A percentile compares a stretch with the other conserved stretches of the same genome.
Conservation (phyloP, 805 yeast species). For the Helenozyma rhizophorensis region DNA sequence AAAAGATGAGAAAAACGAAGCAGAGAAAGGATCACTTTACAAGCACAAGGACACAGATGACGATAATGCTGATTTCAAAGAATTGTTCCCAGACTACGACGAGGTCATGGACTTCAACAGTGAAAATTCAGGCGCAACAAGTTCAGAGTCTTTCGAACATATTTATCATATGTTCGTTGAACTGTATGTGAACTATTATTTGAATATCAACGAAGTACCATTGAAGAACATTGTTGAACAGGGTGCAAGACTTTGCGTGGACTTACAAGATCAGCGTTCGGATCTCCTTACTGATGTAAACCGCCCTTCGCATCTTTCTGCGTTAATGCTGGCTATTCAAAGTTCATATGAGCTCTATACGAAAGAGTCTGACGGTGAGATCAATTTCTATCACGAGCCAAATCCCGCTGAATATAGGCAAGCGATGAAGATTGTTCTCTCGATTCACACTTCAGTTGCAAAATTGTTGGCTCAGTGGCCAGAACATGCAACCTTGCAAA, state of each 20-base stretch:
- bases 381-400: conserved; percentile 62
- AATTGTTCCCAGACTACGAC: conserved; percentile 86
- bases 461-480: conserved; percentile 74
- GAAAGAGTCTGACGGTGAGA: conserved; percentile 5
- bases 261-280: conserved; percentile 7
- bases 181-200: conserved; percentile 43
- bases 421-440: conserved; percentile 48
- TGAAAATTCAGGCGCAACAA: too few species aligned
- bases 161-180: conserved; percentile 46
- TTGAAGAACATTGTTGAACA: conserved; percentile 7
- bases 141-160: conserved; percentile 36
- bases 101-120: conserved; percentile 43
- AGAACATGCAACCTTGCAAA: conserved; percentile 85
- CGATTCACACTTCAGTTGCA: conserved; percentile 27
- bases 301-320: conserved; percentile 19
- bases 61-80: conserved; percentile 72
- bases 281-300: conserved; percentile 13
- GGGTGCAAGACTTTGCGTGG: conserved; percentile 12
- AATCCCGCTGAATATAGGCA: conserved; percentile 55
- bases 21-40: conserved; percentile 59
- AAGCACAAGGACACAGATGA: conserved; percentile 63
- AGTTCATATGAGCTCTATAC: conserved; percentile 17
- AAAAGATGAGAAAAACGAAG: conserved; percentile 59
- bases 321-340: conserved; percentile 18
- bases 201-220: conserved; percentile 10